phyloP scores from a whole-genome alignment of 2,329 filamentous ascomycete genomes.

The Sporothrix dimorphospora region DNA sequence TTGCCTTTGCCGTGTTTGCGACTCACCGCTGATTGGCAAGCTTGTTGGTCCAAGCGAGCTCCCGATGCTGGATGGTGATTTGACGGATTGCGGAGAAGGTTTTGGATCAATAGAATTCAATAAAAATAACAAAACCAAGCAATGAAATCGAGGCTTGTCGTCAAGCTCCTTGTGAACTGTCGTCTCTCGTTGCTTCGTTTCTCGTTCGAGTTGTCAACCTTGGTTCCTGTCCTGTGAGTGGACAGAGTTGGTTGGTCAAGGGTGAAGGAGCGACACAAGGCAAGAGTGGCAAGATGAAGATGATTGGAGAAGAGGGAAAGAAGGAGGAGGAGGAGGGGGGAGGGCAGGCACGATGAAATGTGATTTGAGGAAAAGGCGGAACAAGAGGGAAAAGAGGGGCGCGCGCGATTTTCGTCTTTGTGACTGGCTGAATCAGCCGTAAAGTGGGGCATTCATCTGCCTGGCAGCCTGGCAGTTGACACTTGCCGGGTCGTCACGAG shows the following conservation, averaged over 20 bases:
- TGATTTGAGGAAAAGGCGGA: conserved; percentile 54
- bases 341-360: conserved; percentile 42
- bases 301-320: conserved; percentile 55
- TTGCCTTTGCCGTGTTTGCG: conserved; percentile 25
- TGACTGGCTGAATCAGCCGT: conserved; percentile 53
- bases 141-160: background rate
- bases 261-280: conserved; percentile 28
- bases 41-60: conserved; percentile 21
- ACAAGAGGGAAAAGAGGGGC: conserved; percentile 37
- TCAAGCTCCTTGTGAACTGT: background rate
- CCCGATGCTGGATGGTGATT: conserved; percentile 27
- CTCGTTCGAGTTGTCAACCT: background rate
- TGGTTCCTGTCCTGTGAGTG: conserved; percentile 24
- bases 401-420: conserved; percentile 42
- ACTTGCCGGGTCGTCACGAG: background rate
- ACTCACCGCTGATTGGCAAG: conserved; percentile 33
- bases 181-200: background rate
- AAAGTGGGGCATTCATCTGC: background rate
- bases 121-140: background rate
- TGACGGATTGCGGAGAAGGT: too few species aligned
- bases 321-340: conserved; percentile 40
- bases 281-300: conserved; percentile 31
- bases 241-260: conserved; percentile 8
- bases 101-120: background rate
- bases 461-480: background rate